phyloP scores from a whole-genome alignment of 176 grass and related monocot species.

The Oryza coarctata region DNA sequence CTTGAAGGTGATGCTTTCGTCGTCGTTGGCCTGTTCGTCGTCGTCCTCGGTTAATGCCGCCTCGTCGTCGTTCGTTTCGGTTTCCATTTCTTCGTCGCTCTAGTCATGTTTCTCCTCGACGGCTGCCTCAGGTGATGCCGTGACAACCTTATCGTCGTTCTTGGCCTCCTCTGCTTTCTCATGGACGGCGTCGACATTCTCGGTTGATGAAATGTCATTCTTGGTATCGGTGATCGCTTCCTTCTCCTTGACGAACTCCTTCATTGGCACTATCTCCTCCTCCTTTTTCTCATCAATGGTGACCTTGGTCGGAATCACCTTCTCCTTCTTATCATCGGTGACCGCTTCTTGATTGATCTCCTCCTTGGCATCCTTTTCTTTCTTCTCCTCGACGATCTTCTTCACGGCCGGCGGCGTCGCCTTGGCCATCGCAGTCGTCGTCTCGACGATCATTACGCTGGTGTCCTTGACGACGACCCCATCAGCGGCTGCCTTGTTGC shows the following conservation, averaged over 20 bases:
- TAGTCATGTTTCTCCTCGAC: background rate
- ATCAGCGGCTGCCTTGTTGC: background rate
- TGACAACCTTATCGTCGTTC: background rate
- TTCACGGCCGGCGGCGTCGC: background rate
- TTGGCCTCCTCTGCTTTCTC: slow-evolving; percentile 13
- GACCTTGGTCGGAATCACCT: slow-evolving; percentile 8
- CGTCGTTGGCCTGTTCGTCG: slow-evolving; percentile 31
- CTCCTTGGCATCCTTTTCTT: slow-evolving; percentile 17
- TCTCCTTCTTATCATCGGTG: background rate
- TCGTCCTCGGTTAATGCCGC: background rate
- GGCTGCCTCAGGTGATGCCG: background rate
- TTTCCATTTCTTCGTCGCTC: background rate
- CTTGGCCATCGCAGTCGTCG: background rate
- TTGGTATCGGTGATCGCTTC: background rate
- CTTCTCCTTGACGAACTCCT: slow-evolving; percentile 33
- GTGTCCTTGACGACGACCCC: background rate
- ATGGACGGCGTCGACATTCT: background rate
- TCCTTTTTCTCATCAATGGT: background rate
- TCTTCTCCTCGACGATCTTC: slow-evolving; percentile 27
- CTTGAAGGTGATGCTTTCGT: background rate
- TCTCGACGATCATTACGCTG: background rate
- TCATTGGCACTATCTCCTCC: slow-evolving; percentile 1
- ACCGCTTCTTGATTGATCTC: background rate
- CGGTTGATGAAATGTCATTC: background rate
- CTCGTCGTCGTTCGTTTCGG: slow-evolving; percentile 7